Percentiles rank a stretch among this genome's conserved stretches.
Conservation (phyloP, 2,329 filamentous ascomycete species). For the Xylariales sp. region DNA sequence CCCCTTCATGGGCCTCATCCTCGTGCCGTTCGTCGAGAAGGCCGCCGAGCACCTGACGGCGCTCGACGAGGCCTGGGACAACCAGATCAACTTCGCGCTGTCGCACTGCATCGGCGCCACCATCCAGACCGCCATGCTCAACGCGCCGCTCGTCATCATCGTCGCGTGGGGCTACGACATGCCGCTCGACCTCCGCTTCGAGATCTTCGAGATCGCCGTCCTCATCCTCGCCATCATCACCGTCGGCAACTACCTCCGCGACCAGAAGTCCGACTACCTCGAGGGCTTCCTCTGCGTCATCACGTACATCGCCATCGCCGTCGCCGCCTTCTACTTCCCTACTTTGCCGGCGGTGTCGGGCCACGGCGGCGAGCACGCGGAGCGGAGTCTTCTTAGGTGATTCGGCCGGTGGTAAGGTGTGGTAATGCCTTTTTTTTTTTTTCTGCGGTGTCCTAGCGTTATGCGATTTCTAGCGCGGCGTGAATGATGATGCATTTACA, state of each 20-base stretch:
- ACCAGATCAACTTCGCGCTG: conserved; percentile 86
- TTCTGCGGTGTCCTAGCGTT: too few species aligned
- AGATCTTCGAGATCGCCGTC: conserved; percentile 85
- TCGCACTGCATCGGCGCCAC: conserved; percentile 88
- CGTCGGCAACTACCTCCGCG: conserved; percentile 86
- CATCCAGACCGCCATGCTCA: conserved; percentile 89
- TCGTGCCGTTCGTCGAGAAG: conserved; percentile 86
- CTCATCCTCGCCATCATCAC: conserved; percentile 87
- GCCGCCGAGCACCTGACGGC: conserved; percentile 86
- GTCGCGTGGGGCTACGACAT: conserved; percentile 82
- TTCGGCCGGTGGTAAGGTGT: neutral
- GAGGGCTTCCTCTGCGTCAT: conserved; percentile 85
- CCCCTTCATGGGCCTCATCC: conserved; percentile 75
- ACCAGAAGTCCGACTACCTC: conserved; percentile 90
- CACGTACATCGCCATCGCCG: conserved; percentile 70
- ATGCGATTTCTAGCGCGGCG: too few species aligned
- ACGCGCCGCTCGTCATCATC: conserved; percentile 83
- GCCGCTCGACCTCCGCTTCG: conserved; percentile 83
- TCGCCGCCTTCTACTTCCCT: conserved; percentile 68
- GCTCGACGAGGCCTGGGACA: conserved; percentile 85
- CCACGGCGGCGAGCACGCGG: conserved; percentile 14
- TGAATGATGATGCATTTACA: too few species aligned
- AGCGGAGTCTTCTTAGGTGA: conserved; percentile 32
- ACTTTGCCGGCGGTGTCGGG: conserved; percentile 60
- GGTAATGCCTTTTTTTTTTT: neutral